Evolutionary conservation across 2,329 filamentous ascomycete species (phyloP).

Genomic region (Talaromyces atroroseus): DNA sequence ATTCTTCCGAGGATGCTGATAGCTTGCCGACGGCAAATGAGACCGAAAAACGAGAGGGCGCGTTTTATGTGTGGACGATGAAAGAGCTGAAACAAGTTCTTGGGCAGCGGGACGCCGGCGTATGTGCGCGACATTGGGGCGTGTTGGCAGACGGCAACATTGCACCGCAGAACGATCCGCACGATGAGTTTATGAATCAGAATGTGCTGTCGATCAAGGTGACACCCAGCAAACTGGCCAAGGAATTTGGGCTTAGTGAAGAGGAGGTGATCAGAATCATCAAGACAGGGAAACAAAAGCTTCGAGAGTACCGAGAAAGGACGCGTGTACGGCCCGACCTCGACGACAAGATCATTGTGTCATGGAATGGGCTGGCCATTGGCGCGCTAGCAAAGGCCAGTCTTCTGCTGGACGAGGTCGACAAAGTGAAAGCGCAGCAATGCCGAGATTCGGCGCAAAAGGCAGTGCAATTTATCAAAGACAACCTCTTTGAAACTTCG

Average conservation of each 20-base stretch:
- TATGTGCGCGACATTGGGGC: conserved; percentile 79
- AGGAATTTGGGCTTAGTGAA: conserved; percentile 67
- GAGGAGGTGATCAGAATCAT: conserved; percentile 65
- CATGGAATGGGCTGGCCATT: conserved; percentile 86
- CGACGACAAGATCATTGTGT: conserved; percentile 82
- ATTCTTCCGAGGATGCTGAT: conserved; percentile 85
- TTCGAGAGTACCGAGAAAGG: conserved; percentile 65
- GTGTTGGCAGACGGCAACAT: conserved; percentile 83
- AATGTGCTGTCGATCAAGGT: conserved; percentile 75
- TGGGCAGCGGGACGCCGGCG: conserved; percentile 60
- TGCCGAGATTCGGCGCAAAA: conserved; percentile 63
- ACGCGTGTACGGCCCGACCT: conserved; percentile 71
- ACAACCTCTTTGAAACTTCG: conserved; percentile 63
- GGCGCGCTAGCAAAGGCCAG: conserved; percentile 71
- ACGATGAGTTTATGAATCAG: conserved; percentile 91
- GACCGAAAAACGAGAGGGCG: conserved; percentile 78
- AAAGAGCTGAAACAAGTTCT: conserved; percentile 79
- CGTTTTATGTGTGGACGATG: conserved; percentile 89
- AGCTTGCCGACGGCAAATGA: conserved; percentile 70
- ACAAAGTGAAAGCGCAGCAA: conserved; percentile 51
- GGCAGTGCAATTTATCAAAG: conserved; percentile 66
- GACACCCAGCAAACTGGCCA: conserved; percentile 63
- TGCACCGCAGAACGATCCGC: conserved; percentile 71
- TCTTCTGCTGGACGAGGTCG: conserved; percentile 59
- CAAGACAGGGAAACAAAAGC: conserved; percentile 58